Percentiles rank a stretch among this genome's conserved stretches.
phyloP scores from a whole-genome alignment of 495 filamentous ascomycete genomes.

The Xylaria grammica region DNA sequence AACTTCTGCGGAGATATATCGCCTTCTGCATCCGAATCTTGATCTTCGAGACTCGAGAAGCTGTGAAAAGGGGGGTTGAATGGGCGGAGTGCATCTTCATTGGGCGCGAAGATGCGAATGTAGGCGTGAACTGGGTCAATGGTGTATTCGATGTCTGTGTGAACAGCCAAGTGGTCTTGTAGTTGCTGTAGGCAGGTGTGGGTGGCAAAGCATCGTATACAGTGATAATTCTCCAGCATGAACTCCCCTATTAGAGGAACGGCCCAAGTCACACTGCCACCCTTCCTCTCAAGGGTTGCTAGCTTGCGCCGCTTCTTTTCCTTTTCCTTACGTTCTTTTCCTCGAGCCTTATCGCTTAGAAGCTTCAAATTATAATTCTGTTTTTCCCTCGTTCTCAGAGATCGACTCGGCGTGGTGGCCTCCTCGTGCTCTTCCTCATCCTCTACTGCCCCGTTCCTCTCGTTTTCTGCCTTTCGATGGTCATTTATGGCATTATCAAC shows the following conservation, averaged over 20 bases:
- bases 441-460: slow-evolving; percentile 36
- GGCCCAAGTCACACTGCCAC: slow-evolving; percentile 47
- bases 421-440: slow-evolving; percentile 40
- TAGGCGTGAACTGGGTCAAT: slow-evolving; percentile 39
- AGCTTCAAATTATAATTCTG: slow-evolving; percentile 60
- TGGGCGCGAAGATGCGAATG: slow-evolving; percentile 33
- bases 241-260: slow-evolving; percentile 49
- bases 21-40: slow-evolving; percentile 34
- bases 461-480: slow-evolving; percentile 23
- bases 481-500: slow-evolving; percentile 26
- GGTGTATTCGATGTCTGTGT: slow-evolving; percentile 51
- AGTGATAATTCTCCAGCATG: slow-evolving; percentile 46
- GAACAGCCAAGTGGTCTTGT: slow-evolving; percentile 49
- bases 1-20: slow-evolving; percentile 33
- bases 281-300: slow-evolving; percentile 33
- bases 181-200: slow-evolving; percentile 50
- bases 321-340: slow-evolving; percentile 47
- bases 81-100: slow-evolving; percentile 32
- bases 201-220: slow-evolving; percentile 51
- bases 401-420: slow-evolving; percentile 46
- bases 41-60: slow-evolving; percentile 25
- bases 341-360: slow-evolving; percentile 52
- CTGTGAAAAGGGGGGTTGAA: slow-evolving; percentile 30
- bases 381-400: slow-evolving; percentile 44
- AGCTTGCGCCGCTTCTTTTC: slow-evolving; percentile 45